Evolutionary conservation across 108 stramenopile species (phyloP).

Genomic region (Licmophora abbreviata): DNA sequence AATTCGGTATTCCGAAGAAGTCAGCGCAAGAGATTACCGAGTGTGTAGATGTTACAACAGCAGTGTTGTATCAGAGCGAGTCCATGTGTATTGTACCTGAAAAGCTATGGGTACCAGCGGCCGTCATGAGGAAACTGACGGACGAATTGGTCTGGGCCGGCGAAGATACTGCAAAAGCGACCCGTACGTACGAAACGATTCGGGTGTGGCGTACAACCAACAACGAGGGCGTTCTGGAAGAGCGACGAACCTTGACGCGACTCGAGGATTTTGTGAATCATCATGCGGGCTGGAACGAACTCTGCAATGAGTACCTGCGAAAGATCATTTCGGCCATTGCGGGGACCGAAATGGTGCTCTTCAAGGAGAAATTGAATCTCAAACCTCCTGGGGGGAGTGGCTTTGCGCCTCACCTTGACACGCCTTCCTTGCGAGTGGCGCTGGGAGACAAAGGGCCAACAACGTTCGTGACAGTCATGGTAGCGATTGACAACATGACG

Average conservation of each 20-base stretch:
- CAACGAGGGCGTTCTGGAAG: conserved; percentile 16
- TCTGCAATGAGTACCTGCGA: conserved; percentile 40
- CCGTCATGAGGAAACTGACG: conserved; percentile 37
- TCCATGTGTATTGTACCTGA: conserved; percentile 34
- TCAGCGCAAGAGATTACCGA: not conserved
- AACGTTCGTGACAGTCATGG: conserved; percentile 61
- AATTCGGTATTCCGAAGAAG: not conserved
- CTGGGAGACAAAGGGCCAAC: conserved; percentile 29
- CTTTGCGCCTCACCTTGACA: conserved; percentile 67
- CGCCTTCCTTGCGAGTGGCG: conserved; percentile 46
- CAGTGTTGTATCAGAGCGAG: conserved; percentile 9
- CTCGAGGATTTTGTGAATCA: conserved; percentile 51
- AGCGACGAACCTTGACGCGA: conserved; percentile 35
- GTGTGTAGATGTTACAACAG: not conserved
- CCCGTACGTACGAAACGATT: conserved; percentile 43
- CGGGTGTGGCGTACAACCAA: conserved; percentile 11
- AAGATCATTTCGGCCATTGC: conserved; percentile 26
- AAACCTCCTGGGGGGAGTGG: conserved; percentile 67
- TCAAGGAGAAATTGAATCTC: conserved; percentile 71
- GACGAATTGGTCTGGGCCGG: conserved; percentile 52
- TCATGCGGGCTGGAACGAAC: conserved; percentile 38
- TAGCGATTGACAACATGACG: conserved; percentile 61
- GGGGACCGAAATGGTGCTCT: conserved; percentile 44
- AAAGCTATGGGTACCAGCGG: conserved; percentile 27
- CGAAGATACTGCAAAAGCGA: conserved; percentile 11